phyloP scores from a whole-genome alignment of 2,329 filamentous ascomycete species.

The Chalaropsis ovoidea region DNA sequence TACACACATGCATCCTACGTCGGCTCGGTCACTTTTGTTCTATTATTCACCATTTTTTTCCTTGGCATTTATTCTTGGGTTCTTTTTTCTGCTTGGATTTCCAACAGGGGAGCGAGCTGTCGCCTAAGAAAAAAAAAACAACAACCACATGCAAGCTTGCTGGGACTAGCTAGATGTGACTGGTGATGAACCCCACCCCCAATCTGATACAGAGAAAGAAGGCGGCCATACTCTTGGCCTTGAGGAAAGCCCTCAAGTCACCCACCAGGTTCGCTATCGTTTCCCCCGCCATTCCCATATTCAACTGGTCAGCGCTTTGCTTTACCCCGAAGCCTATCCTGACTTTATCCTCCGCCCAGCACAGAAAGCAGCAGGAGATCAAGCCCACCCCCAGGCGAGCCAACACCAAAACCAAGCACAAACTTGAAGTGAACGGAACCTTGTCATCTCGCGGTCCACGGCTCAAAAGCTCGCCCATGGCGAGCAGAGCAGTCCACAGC shows the following conservation, averaged over 20 bases:
- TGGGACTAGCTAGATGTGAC: neutral
- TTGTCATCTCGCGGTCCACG: neutral
- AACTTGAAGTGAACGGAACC: constrained; percentile 1
- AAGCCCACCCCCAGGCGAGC: neutral
- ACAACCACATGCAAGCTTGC: neutral
- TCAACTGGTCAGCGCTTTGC: neutral
- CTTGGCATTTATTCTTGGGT: neutral
- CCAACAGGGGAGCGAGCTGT: neutral
- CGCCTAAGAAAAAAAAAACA: neutral
- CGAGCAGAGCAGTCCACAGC: neutral
- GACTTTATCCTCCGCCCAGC: neutral
- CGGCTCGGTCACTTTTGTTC: neutral
- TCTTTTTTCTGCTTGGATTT: neutral
- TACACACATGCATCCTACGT: neutral
- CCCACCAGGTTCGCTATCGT: neutral
- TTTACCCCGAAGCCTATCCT: neutral
- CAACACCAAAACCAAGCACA: neutral
- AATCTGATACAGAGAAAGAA: neutral
- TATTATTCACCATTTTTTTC: constrained; percentile 5
- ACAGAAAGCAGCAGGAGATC: neutral
- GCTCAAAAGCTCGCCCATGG: neutral
- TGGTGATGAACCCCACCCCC: neutral
- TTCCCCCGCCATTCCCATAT: neutral
- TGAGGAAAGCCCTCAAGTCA: neutral
- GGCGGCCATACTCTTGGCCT: neutral